phyloP scores from a whole-genome alignment of 1,284 basidiomycete genomes.

The Xerocomus minutiporus region DNA sequence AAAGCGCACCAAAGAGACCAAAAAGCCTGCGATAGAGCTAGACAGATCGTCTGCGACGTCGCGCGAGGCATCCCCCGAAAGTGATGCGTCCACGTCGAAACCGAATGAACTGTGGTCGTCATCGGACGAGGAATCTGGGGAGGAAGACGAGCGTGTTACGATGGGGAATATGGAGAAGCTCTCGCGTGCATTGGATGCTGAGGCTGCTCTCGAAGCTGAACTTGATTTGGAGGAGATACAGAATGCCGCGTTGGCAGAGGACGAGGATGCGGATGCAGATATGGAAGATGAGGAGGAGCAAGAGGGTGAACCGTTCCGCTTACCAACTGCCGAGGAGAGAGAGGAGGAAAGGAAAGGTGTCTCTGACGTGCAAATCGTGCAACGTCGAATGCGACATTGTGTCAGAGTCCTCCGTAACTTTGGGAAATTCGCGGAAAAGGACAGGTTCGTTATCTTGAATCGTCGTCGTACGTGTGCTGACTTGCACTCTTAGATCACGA shows the following conservation, averaged over 20 bases:
- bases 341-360: constrained; percentile 75
- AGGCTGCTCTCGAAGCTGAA: constrained; percentile 62
- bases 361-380: constrained; percentile 78
- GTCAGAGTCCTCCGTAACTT: constrained; percentile 79
- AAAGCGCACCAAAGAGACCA: constrained; percentile 54
- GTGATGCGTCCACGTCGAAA: constrained; percentile 12
- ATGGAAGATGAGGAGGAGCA: constrained; percentile 47
- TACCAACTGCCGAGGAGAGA: constrained; percentile 80
- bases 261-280: constrained; percentile 55
- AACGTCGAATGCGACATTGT: constrained; percentile 85
- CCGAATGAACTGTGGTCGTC: constrained; percentile 31
- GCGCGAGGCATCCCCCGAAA: constrained; percentile 18
- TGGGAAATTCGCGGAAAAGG: constrained; percentile 60
- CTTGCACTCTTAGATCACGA: constrained; percentile 53
- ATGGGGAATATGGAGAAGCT: constrained; percentile 74
- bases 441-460: constrained; percentile 52
- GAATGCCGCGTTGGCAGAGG: constrained; percentile 45
- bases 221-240: constrained; percentile 64
- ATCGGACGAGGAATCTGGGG: constrained; percentile 41
- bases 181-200: constrained; percentile 66
- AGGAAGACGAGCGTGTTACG: constrained; percentile 59
- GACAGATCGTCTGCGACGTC: constrained; percentile 13
- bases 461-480: constrained; percentile 16
- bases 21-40: constrained; percentile 27
- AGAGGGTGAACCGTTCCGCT: constrained; percentile 57